Conservation (phyloP, 371 early-diverging fungal genomes). For the Mortierella sp. region DNA sequence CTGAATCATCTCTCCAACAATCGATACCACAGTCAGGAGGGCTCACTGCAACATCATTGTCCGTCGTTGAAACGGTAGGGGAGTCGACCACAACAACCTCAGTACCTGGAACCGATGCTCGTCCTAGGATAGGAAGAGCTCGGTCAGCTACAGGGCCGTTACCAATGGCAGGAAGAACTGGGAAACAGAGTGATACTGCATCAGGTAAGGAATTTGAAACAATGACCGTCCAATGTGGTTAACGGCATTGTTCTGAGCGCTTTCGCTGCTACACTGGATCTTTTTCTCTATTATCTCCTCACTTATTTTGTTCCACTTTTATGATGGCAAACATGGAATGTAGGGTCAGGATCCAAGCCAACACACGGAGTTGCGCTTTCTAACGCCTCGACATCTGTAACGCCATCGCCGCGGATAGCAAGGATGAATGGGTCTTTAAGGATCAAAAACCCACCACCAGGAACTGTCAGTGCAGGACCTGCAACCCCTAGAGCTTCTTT, state of each 20-base stretch:
- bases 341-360: neutral
- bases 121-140: neutral
- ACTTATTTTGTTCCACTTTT: no score
- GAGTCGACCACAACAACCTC: no score
- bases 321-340: neutral
- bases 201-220: neutral
- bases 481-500: conserved; percentile 19
- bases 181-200: neutral
- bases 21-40: conserved; percentile 3
- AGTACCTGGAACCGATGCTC: no score
- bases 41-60: conserved; percentile 5
- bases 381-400: neutral
- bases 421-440: conserved; percentile 4
- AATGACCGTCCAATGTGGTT: neutral
- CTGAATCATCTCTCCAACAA: neutral
- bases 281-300: no score
- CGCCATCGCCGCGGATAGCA: conserved; percentile 24
- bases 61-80: no score
- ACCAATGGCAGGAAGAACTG: neutral
- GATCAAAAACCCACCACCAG: conserved; percentile 4
- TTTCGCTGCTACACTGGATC: no score
- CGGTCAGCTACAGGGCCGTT: conserved; percentile 2
- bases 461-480: conserved; percentile 10
- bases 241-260: no score
- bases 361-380: neutral